These are phyloP conservation scores for Lentinula novae-zelandiae DNA, from an alignment of 1,284 basidiomycete species.

Conservation along the genomic window DNA sequence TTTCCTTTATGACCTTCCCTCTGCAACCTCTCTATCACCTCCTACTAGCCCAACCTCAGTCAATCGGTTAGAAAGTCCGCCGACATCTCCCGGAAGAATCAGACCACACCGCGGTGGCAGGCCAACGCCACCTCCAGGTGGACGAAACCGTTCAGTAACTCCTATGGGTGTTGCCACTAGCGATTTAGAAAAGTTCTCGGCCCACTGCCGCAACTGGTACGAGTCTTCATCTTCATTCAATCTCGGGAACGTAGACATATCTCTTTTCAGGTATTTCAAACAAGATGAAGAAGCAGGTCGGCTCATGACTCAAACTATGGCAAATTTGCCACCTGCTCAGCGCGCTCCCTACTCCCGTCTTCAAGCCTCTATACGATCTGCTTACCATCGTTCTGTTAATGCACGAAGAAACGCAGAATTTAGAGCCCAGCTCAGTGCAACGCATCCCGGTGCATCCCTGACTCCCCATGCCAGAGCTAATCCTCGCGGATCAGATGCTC, in stretches of 20 bases:
- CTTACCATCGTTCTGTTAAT: slow-evolving; percentile 70
- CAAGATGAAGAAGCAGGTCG: slow-evolving; percentile 73
- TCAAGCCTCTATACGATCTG: slow-evolving; percentile 72
- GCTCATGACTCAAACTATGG: slow-evolving; percentile 72
- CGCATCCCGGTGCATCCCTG: slow-evolving; percentile 67
- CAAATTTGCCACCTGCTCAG: slow-evolving; percentile 72
- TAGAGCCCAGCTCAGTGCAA: slow-evolving; percentile 69
- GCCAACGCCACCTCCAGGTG: slow-evolving; percentile 52
- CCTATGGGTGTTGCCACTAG: slow-evolving; percentile 53
- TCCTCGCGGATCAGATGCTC: slow-evolving; percentile 55
- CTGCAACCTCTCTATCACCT: slow-evolving; percentile 43
- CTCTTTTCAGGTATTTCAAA: slow-evolving; percentile 61
- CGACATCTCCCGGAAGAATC: slow-evolving; percentile 50
- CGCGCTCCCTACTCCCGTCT: slow-evolving; percentile 73
- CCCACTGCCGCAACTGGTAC: slow-evolving; percentile 70
- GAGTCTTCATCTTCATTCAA: slow-evolving; percentile 16
- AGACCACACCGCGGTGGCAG: slow-evolving; percentile 47
- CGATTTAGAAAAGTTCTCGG: slow-evolving; percentile 72
- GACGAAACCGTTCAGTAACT: slow-evolving; percentile 57
- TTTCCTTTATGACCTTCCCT: slow-evolving; percentile 74
- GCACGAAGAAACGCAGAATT: slow-evolving; percentile 70
- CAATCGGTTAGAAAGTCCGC: slow-evolving; percentile 50
- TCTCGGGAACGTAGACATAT: slow-evolving; percentile 7
- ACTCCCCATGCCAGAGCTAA: slow-evolving; percentile 64
- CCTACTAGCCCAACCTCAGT: slow-evolving; percentile 36